These are phyloP conservation scores for Yamadazyma aaseri DNA, from an alignment of 1,139 yeast genomes.

Conservation along the genomic window DNA sequence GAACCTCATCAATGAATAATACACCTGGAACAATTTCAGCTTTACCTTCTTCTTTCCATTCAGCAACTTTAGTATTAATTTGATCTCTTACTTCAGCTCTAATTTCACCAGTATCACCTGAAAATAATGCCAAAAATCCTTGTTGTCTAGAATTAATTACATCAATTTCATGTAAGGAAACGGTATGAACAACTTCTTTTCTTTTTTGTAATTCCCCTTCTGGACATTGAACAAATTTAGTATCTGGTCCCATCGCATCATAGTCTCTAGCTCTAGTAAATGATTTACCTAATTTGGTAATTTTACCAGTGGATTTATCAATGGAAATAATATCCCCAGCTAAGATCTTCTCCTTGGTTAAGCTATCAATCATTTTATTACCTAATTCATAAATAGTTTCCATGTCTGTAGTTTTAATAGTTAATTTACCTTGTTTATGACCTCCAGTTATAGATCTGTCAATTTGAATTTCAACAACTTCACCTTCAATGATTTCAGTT, in stretches of 20 bases:
- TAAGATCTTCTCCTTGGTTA: constrained; percentile 90
- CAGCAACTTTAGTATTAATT: constrained; percentile 94
- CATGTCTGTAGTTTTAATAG: constrained; percentile 98
- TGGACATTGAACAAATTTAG: constrained; percentile 96
- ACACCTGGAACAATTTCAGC: constrained; percentile 99
- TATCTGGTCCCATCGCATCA: constrained; percentile 99
- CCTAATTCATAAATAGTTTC: constrained; percentile 98
- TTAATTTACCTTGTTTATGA: constrained; percentile 95
- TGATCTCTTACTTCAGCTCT: constrained; percentile 95
- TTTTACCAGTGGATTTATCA: constrained; percentile 93
- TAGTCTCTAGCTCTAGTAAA: constrained; percentile 95
- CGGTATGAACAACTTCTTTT: constrained; percentile 94
- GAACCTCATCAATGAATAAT: constrained; percentile 95
- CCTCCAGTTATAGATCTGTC: constrained; percentile 97
- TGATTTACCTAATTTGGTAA: constrained; percentile 91
- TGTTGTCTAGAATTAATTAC: constrained; percentile 97
- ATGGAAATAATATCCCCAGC: constrained; percentile 98
- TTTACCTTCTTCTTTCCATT: constrained; percentile 99
- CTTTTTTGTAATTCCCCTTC: constrained; percentile 97
- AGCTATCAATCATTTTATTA: constrained; percentile 94
- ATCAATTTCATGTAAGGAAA: constrained; percentile 94
- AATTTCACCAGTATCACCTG: constrained; percentile 98
- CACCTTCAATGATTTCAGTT: constrained; percentile 97
- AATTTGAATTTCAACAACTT: constrained; percentile 96
- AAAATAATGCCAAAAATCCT: constrained; percentile 92